Evolutionary conservation across 305 asterid species (phyloP), one percentile per base, ranked within the genome.

Genomic region (Stenogyne calaminthoides): DNA sequence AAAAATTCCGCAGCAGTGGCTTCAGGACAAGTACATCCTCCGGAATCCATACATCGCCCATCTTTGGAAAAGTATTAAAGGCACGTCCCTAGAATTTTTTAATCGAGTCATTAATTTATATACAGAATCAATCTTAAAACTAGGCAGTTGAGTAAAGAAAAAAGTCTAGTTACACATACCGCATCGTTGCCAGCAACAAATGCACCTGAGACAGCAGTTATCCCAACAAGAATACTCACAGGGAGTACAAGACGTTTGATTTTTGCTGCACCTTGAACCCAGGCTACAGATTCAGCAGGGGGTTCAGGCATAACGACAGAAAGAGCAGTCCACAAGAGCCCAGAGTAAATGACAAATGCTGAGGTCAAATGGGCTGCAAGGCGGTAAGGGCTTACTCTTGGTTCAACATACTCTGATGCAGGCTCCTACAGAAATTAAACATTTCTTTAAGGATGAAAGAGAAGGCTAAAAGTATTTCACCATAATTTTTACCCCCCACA

Each of bases 181-280:
- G 99, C 98, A 65, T 94, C 99, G 81, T 94, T 94, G 72, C 97
- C 99, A 58, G 99, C 99, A 76, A 91, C 97, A 84, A 94, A 94
- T 74, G 99, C 99, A 80, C 99, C 99, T 0, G 99, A 94, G 76
- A 94, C 76, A 12, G 97, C 99, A 51, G 99, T 91, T 49, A 90
- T 52, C 61, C 97, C 99, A 58, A 91, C 99, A 37, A 94, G 90
- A 73, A 94, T 77, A 77, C 95, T 86, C 34, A 87, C 89, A 27
- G 97, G 99, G 72, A 91, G 82, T 37, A 89, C 97, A 67, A 94
- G 78, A 59, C 88, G 90, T 87, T 76, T 88, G 73, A 91, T 93
- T 80, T 88, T 91, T 49, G 99, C 97, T 69, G 99, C 92, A 75
- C 95, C 92, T 62, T 84, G 85, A 78, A 90, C 93, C 97, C 96